phyloP scores from a whole-genome alignment of 2,329 filamentous ascomycete species.

The Neonectria ditissima region DNA sequence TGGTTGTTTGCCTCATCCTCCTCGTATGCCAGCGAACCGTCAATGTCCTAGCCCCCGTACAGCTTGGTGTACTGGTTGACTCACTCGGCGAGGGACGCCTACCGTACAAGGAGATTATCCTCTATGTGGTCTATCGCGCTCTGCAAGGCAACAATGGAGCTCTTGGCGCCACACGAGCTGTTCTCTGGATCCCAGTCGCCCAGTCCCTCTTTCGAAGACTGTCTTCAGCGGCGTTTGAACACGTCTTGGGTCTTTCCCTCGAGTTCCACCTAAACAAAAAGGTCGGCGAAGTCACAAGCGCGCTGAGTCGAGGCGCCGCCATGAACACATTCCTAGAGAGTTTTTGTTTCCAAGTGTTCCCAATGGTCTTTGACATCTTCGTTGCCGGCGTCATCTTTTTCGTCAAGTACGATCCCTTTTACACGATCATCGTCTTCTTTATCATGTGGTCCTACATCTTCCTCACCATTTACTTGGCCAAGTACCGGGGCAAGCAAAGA shows the following conservation, averaged over 20 bases:
- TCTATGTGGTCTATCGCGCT: slow-evolving; percentile 58
- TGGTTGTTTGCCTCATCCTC: slow-evolving; percentile 56
- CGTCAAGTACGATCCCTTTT: slow-evolving; percentile 59
- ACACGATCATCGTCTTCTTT: slow-evolving; percentile 60
- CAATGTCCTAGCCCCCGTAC: slow-evolving; percentile 57
- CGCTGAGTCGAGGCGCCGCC: slow-evolving; percentile 59
- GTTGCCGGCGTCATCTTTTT: slow-evolving; percentile 62
- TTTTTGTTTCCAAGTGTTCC: slow-evolving; percentile 62
- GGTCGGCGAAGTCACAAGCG: slow-evolving; percentile 64
- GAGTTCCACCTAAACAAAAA: slow-evolving; percentile 65
- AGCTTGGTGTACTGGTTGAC: slow-evolving; percentile 57
- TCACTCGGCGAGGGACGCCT: slow-evolving; percentile 54
- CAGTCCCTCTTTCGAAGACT: slow-evolving; percentile 58
- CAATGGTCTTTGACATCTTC: slow-evolving; percentile 62
- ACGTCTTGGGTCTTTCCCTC: slow-evolving; percentile 59
- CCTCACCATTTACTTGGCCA: slow-evolving; percentile 63
- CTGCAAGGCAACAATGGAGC: slow-evolving; percentile 60
- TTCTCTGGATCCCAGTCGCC: slow-evolving; percentile 62
- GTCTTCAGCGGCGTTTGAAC: slow-evolving; percentile 59
- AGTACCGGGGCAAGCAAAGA: slow-evolving; percentile 57
- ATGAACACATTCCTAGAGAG: slow-evolving; percentile 63
- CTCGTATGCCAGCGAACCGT: slow-evolving; percentile 57
- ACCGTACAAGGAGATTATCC: slow-evolving; percentile 56
- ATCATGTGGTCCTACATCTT: slow-evolving; percentile 64
- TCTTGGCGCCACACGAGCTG: slow-evolving; percentile 55